Evolutionary conservation across 371 early-diverging fungal species (phyloP), one percentile per base, ranked within the genome.

Genomic region (Mucor irregularis): DNA sequence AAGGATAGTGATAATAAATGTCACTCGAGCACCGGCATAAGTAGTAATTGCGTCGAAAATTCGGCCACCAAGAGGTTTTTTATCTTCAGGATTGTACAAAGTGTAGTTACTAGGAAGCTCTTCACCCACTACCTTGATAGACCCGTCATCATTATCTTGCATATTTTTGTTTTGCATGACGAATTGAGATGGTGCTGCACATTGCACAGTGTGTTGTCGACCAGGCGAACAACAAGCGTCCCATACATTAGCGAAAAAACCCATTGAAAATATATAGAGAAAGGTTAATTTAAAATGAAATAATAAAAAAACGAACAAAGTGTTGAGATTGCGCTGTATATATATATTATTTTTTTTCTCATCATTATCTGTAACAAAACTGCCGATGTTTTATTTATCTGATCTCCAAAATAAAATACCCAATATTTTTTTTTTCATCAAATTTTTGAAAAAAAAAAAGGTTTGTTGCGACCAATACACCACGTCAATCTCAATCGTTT

Each of bases 151-250:
- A 3, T 17, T 24, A 10, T 29, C 30, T 8, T 4, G 11, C 24
- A 42, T 4, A 10, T 7, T 13, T 17, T 11, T 13, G 42, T 24
- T 24, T 42, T 42, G 10, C 24, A n/a, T 40, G 1, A 62, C 22
- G 16, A 50, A 47, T 46, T 58, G 58, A 4, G 62, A 45, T 10
- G 58, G 62, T 7, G 62, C 62, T 26, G 62, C 46, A 26, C 38
- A 62, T n/a, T 57, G 38, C 1, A 62, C 46, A 17, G 17, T 33
- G 7, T 16, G 22, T 21, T 62, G 62, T 47, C 47, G 35, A 46
- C 62, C 62, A 28, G 62, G 62, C 25, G 62, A 49, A 10, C 50
- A 43, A 13, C 56, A 19, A 28, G 21, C 22, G 3, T 42, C 11
- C 24, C 24, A 9, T 7, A 22, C 24, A 24, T 24, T 42, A 8